Conservation (phyloP, 164 flowering plant species). For the Berberis vulgaris region DNA sequence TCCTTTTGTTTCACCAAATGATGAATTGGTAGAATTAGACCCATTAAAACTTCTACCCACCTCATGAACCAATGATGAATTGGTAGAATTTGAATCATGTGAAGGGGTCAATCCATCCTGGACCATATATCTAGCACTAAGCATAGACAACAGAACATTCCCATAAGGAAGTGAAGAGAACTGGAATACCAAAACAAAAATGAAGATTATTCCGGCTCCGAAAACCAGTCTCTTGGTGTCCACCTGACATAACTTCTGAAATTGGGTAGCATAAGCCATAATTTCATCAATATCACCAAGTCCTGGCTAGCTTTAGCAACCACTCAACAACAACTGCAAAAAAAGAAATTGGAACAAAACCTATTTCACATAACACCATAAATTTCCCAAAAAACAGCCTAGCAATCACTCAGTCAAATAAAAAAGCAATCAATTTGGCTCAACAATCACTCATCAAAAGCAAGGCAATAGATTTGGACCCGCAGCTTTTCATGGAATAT, state of each 20-base stretch:
- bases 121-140: slow-evolving; percentile 1
- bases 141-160: slow-evolving; percentile 11
- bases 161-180: slow-evolving; percentile 34
- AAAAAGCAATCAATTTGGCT: not conserved
- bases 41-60: not conserved
- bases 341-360: not conserved
- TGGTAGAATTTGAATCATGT: slow-evolving; percentile 1
- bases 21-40: too few relatives aligned
- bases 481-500: too few relatives aligned
- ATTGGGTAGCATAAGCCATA: not conserved
- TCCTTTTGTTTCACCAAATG: not conserved
- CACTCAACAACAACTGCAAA: too few relatives aligned
- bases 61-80: slow-evolving; percentile 1
- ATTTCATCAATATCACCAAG: too few relatives aligned
- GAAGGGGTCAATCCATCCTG: not conserved
- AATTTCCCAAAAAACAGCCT: not conserved
- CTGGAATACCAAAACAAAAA: slow-evolving; percentile 28
- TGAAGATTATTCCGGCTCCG: slow-evolving; percentile 33
- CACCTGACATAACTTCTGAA: slow-evolving; percentile 25
- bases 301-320: too few relatives aligned
- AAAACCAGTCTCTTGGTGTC: slow-evolving; percentile 35
- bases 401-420: not conserved
- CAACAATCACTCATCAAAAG: not conserved
- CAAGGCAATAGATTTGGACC: not conserved
- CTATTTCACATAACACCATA: slow-evolving; percentile 21